Percentiles rank a stretch among this genome's conserved stretches.
Evolutionary conservation across 2,329 filamentous ascomycete species (phyloP).

Genomic region (Erysiphe pisi): DNA sequence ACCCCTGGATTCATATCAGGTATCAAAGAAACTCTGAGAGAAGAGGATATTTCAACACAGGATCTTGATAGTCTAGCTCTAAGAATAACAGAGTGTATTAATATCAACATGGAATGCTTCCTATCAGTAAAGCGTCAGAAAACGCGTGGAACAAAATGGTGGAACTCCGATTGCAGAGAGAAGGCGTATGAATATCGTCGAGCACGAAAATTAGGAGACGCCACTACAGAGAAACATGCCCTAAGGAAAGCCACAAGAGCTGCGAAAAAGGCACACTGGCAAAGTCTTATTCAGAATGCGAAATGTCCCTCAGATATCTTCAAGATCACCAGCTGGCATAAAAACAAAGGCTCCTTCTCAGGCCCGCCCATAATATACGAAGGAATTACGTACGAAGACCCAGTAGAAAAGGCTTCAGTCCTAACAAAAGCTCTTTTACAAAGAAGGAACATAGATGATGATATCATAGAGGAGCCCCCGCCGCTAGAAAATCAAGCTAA

Average conservation of each 20-base stretch:
- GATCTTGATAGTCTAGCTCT: not conserved
- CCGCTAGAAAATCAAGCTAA: not conserved
- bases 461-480: not conserved
- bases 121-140: not conserved
- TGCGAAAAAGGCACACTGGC: not conserved
- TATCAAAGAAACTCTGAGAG: slow-evolving; percentile 14
- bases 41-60: not conserved
- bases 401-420: not conserved
- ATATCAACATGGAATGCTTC: no score
- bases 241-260: not conserved
- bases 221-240: not conserved
- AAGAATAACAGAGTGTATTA: not conserved
- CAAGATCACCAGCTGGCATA: slow-evolving; percentile 2
- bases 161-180: not conserved
- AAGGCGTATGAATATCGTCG: not conserved
- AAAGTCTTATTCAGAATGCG: not conserved
- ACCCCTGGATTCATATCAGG: not conserved
- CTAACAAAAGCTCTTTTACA: not conserved
- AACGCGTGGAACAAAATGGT: not conserved
- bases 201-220: not conserved
- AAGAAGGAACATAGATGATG: not conserved
- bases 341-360: not conserved
- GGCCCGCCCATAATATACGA: not conserved
- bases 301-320: not conserved
- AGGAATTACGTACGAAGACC: not conserved